Percentiles rank a stretch among this genome's conserved stretches.
Evolutionary conservation across 225 moss, liverwort and hornwort genomes (phyloP).

Genomic region (Antitrichia curtipendula): DNA sequence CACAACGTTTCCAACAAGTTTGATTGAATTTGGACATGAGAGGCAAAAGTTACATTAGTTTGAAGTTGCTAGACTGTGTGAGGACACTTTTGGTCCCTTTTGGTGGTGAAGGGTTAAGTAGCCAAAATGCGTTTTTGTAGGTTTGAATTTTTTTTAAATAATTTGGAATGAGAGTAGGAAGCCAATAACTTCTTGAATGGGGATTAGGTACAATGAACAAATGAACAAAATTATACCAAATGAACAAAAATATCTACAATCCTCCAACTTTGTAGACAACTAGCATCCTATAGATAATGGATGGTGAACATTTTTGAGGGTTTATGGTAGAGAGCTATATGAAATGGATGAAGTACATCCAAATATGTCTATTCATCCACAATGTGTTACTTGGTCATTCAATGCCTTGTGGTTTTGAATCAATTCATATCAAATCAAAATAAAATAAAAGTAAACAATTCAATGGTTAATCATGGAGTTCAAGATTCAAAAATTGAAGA

Average conservation of each 20-base stretch:
- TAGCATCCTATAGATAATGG: not conserved
- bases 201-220: not conserved
- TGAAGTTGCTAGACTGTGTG: too few relatives aligned
- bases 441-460: not conserved
- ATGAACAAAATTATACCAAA: not conserved
- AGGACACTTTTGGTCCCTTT: too few relatives aligned
- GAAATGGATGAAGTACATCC: not conserved
- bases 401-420: not conserved
- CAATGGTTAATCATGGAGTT: accelerated
- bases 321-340: not conserved
- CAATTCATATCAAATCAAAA: not conserved
- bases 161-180: not conserved
- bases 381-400: not conserved
- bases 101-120: too few relatives aligned
- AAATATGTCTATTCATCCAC: not conserved
- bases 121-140: accelerated
- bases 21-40: too few relatives aligned
- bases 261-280: not conserved
- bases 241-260: not conserved
- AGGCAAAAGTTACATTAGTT: too few relatives aligned
- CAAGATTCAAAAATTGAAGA: accelerated
- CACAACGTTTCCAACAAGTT: too few relatives aligned
- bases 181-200: not conserved
- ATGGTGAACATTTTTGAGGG: not conserved
- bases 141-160: not conserved